These are phyloP conservation scores for Xylaria curta DNA, from an alignment of 495 filamentous ascomycete genomes.

Conservation along the genomic window DNA sequence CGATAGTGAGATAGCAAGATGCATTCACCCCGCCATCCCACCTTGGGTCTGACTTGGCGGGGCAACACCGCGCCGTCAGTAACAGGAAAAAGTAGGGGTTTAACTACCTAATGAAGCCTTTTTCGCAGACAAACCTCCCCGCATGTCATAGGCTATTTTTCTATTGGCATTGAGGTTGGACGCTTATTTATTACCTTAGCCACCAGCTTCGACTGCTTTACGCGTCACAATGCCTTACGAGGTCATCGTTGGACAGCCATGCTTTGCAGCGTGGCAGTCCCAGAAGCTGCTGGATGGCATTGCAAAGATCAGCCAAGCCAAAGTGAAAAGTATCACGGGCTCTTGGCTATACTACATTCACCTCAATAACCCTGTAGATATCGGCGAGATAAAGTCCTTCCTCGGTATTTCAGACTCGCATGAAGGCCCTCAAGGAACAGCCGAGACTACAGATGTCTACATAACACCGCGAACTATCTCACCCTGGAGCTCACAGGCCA, in stretches of 20 bases:
- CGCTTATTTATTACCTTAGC: not conserved
- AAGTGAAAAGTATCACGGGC: slow-evolving; percentile 51
- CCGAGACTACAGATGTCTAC: slow-evolving; percentile 55
- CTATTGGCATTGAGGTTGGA: slow-evolving; percentile 11
- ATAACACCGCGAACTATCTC: slow-evolving; percentile 88
- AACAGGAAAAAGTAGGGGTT: slow-evolving; percentile 9
- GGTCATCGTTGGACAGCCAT: slow-evolving; percentile 53
- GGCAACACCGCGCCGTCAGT: slow-evolving; percentile 4
- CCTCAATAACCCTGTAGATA: slow-evolving; percentile 35
- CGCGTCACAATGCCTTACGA: slow-evolving; percentile 41
- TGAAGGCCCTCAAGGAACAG: slow-evolving; percentile 42
- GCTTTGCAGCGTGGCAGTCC: slow-evolving; percentile 58
- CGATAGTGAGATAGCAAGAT: slow-evolving; percentile 18
- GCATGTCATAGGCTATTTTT: slow-evolving; percentile 4
- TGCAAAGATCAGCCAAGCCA: slow-evolving; percentile 49
- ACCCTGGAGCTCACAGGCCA: slow-evolving; percentile 97
- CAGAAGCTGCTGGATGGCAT: slow-evolving; percentile 56
- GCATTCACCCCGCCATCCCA: slow-evolving; percentile 23
- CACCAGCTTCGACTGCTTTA: slow-evolving; percentile 18
- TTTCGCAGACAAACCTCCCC: not conserved
- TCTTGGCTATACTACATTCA: slow-evolving; percentile 60
- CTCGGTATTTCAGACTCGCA: slow-evolving; percentile 44
- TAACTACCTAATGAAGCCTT: not conserved
- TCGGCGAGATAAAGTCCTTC: slow-evolving; percentile 37
- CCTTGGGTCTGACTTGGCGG: slow-evolving; percentile 19